Evolutionary conservation across 78 protist species (phyloP).

Genomic region (Dictyostelium brefeldianum): DNA sequence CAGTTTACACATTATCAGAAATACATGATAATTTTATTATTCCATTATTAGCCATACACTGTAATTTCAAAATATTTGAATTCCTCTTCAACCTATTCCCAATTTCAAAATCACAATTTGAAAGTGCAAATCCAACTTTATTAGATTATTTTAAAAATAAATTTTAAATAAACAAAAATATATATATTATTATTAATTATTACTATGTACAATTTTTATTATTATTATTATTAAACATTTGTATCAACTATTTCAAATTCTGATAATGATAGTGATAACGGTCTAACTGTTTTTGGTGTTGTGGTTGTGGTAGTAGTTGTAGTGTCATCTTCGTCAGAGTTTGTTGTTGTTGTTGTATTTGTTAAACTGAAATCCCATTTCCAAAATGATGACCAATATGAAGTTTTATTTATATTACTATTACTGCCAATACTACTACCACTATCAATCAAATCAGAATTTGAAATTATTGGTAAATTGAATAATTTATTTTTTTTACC

Average conservation of each 20-base stretch:
- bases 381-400: background rate
- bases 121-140: no score
- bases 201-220: no score
- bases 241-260: background rate
- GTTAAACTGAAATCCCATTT: background rate
- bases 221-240: no score
- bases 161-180: no score
- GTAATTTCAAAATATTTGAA: no score
- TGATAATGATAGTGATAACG: background rate
- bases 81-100: no score
- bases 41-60: no score
- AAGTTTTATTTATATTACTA: background rate
- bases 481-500: conserved; percentile 7
- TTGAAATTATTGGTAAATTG: background rate
- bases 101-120: no score
- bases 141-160: no score
- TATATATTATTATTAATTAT: no score
- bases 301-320: background rate
- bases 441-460: background rate
- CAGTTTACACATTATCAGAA: no score
- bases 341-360: background rate
- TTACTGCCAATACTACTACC: background rate
- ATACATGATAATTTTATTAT: no score
- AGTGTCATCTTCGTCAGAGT: background rate
- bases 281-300: background rate